These are phyloP conservation scores for Camelina neglecta DNA, from an alignment of 345 rosid genomes.

Conservation along the genomic window DNA sequence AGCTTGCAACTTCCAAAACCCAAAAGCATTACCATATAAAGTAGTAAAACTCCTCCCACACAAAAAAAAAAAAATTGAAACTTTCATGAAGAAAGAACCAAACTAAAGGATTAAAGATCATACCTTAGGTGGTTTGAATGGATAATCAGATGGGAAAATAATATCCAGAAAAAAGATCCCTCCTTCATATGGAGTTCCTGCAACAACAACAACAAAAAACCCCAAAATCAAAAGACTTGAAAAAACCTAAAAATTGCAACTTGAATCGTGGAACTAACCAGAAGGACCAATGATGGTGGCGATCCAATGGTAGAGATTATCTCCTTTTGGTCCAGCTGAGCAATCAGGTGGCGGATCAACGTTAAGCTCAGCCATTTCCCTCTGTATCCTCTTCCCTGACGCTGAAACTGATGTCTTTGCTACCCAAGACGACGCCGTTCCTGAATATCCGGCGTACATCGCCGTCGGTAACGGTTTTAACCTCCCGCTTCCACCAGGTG, in stretches of 20 bases:
- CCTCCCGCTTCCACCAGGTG: constrained; percentile 49
- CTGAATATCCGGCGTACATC: constrained; percentile 44
- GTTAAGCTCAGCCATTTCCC: constrained; percentile 85
- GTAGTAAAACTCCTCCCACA: constrained; percentile 6
- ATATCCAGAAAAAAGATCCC: constrained; percentile 88
- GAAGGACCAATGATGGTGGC: constrained; percentile 83
- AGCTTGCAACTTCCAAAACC: not conserved
- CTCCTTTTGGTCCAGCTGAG: constrained; percentile 93
- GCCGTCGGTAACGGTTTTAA: constrained; percentile 47
- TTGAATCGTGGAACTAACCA: constrained; percentile 44
- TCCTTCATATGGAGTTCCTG: constrained; percentile 89
- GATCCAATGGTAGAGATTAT: constrained; percentile 93
- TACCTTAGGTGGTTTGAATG: constrained; percentile 94
- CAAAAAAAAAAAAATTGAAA: not conserved
- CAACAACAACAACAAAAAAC: not conserved
- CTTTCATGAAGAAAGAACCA: not conserved
- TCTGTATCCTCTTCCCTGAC: constrained; percentile 89
- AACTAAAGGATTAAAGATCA: not conserved
- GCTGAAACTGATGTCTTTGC: constrained; percentile 82
- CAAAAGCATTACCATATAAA: not conserved
- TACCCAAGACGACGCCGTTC: constrained; percentile 70
- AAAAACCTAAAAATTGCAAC: constrained; percentile 12
- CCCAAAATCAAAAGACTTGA: constrained; percentile 13
- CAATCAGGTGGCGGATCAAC: constrained; percentile 77
- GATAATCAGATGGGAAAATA: constrained; percentile 79